Conservation (phyloP, 805 yeast species). For the Candida insectorum region DNA sequence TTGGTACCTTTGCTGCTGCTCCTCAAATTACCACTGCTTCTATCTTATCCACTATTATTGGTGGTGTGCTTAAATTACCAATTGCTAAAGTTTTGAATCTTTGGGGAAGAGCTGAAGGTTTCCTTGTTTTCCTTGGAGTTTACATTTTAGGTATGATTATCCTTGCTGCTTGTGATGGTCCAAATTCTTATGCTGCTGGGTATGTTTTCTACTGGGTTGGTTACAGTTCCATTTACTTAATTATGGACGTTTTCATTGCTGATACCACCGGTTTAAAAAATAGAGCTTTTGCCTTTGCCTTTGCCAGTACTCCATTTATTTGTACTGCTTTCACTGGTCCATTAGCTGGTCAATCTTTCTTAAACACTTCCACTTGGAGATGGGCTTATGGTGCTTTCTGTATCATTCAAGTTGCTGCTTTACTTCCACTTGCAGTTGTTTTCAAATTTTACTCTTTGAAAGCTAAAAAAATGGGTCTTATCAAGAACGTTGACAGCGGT, state of each 20-base stretch:
- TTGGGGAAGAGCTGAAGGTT: slow-evolving; percentile 29
- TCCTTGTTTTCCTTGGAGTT: slow-evolving; percentile 16
- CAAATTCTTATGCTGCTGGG: slow-evolving; percentile 23
- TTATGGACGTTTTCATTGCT: slow-evolving; percentile 18
- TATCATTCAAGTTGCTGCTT: slow-evolving; percentile 40
- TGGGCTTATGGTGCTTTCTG: slow-evolving; percentile 54
- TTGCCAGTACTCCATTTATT: slow-evolving; percentile 35
- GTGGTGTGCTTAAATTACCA: slow-evolving; percentile 28
- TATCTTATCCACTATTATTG: slow-evolving; percentile 25
- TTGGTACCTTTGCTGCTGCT: slow-evolving; percentile 20
- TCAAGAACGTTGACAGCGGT: slow-evolving; percentile 2
- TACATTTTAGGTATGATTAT: slow-evolving; percentile 22
- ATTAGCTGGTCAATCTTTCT: slow-evolving; percentile 28
- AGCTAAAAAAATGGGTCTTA: slow-evolving; percentile 19
- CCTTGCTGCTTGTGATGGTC: slow-evolving; percentile 22
- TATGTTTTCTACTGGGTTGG: slow-evolving; percentile 28
- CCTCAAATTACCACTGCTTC: slow-evolving; percentile 25
- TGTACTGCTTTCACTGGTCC: slow-evolving; percentile 44
- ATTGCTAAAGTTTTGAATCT: slow-evolving; percentile 21
- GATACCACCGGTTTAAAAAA: slow-evolving; percentile 24
- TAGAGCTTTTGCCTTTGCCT: slow-evolving; percentile 18
- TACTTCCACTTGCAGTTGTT: slow-evolving; percentile 28
- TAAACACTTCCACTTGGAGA: slow-evolving; percentile 41
- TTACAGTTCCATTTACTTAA: slow-evolving; percentile 20
- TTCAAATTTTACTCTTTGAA: slow-evolving; percentile 29